phyloP scores from a whole-genome alignment of 139 green algal species.

The Auxenochlorella pyrenoidosa region DNA sequence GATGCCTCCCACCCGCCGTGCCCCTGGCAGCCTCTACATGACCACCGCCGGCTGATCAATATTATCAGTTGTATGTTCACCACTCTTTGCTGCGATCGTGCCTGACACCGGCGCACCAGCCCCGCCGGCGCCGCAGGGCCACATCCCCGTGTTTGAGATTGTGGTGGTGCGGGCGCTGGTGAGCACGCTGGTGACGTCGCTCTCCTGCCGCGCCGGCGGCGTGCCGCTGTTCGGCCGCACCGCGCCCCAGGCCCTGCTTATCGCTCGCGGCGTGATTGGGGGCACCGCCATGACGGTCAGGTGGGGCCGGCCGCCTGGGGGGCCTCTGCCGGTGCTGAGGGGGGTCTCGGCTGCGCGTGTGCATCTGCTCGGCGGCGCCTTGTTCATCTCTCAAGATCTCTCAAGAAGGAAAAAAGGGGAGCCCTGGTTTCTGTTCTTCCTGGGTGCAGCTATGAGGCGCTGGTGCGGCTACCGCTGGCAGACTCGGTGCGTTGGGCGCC shows the following conservation, averaged over 20 bases:
- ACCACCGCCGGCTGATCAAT: too few relatives aligned
- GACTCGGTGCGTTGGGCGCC: conserved; percentile 26
- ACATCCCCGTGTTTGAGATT: conserved; percentile 54
- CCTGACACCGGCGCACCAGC: too few relatives aligned
- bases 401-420: too few relatives aligned
- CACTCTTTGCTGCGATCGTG: too few relatives aligned
- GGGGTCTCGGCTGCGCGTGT: neutral
- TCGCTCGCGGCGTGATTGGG: conserved; percentile 11
- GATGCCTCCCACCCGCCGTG: too few relatives aligned
- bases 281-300: conserved; percentile 44
- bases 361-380: too few relatives aligned
- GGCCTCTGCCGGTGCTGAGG: too few relatives aligned
- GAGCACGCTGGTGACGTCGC: conserved; percentile 8
- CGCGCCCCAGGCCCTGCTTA: neutral
- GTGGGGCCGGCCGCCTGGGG: neutral
- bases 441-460: conserved; percentile 43
- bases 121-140: neutral
- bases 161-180: conserved; percentile 38
- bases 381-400: too few relatives aligned
- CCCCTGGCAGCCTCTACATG: too few relatives aligned
- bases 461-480: conserved; percentile 44
- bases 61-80: too few relatives aligned
- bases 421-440: neutral
- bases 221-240: neutral
- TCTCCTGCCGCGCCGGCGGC: conserved; percentile 11